Evolutionary conservation across 2,329 filamentous ascomycete genomes (phyloP), one percentile per base, ranked within the genome.

Genomic region (Hymenoscyphus infarciens): DNA sequence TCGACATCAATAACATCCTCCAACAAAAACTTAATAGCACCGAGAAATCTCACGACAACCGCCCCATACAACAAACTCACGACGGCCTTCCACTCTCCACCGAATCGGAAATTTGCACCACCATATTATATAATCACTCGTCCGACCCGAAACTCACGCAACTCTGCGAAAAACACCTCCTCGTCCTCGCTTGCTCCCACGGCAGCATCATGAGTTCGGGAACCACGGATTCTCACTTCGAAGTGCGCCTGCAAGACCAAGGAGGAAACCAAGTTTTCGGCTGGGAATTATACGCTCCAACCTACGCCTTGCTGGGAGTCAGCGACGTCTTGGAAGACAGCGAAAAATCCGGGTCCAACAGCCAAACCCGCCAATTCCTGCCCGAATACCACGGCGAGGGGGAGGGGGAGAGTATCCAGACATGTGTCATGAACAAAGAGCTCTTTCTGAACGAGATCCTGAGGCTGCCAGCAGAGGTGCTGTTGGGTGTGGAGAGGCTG

Each of bases 131-230:
- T 22, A 25, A 42, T 58, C 29, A 27, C 27, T 39, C 57, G 3
- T 25, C 57, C 10, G 27, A 42, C 31, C 31, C 31, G 1, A 35
- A 38, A 13, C 42, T 53, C 42, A 39, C n/a, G 29, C 33, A 53
- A 19, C 45, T 53, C 13, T 60, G 42, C 45, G 42, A 60, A 38
- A 38, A 60, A 15, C 57, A 60, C 25, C 57, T 60, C 15, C 33
- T 60, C 29, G 25, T 33, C 16, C 42, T 60, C 1, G 57, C 57
- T 15, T 53, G 42, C 22, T 42, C 27, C 5, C 35, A 60, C 11
- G 57, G 57, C 11, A 60, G 33, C 25, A 60, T 60, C 29, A 60
- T 60, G 45, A 53, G 22, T 22, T 60, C 57, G n/a, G 57, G 57
- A 27, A 60, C 57, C 19, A 60, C 57, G 6, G 57, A 60, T 8